Evolutionary conservation across 2,329 filamentous ascomycete species (phyloP), one percentile per base, ranked within the genome.

Genomic region (Aureobasidium uvarum): DNA sequence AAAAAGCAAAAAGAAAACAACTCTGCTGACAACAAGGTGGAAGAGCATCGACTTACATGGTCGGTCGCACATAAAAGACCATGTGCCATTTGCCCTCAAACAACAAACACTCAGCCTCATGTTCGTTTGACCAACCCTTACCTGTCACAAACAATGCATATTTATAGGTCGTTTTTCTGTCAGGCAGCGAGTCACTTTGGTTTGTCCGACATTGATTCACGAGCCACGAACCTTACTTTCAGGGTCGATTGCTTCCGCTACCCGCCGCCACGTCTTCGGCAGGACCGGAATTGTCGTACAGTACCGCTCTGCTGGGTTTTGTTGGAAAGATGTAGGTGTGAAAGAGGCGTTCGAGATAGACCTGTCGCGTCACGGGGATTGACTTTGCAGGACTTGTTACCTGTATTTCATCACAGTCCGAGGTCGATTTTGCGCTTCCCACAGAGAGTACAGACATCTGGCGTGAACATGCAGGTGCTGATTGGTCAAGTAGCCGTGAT

Each of bases 1-100:
- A 46, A 41, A 58, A n/a, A 46, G 33, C 6, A 14, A 38, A 60
- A 56, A 20, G 11, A 55, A 55, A 59, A 46, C 16, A 31, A 45
- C 23, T 20, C 23, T 46, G 45, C 58, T 62, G 58, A 62, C 58
- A 8, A 31, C 2, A 33, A 51, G 25, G 41, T 48, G 56, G 43
- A 25, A 60, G 41, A 60, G 28, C 56, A 60, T 28, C 28, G 31
- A 60, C 41, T 60, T 48, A 60, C 45, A 28, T 62, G 58, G 58
- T 45, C 58, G 58, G 58, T 62, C 45, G 58, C 58, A 62, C 58
- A 16, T 31, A 62, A 62, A 38, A 41, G n/a, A n/a, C 18, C 58
- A 51, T 62, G 45, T 62, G 58, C 46, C 18, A 25, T 25, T 31
- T 43, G 38, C 28, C 43, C 33, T 25, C 20, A 8, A 33, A 58